Conservation (phyloP, 2,329 filamentous ascomycete species). For the Tolypocladium inflatum region DNA sequence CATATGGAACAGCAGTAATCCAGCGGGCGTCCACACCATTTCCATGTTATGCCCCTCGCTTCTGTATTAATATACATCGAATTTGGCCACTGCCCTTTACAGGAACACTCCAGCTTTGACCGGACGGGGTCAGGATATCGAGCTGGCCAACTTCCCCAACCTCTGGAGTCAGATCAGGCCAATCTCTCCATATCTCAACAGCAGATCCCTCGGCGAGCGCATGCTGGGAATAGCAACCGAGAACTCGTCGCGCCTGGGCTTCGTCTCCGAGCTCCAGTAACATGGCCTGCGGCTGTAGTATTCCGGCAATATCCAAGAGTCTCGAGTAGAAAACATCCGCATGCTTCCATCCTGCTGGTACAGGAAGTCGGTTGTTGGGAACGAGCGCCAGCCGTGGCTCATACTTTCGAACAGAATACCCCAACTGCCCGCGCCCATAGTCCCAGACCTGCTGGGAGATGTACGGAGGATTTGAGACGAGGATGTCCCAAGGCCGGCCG, state of each 20-base stretch:
- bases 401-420: conserved; percentile 70
- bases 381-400: conserved; percentile 79
- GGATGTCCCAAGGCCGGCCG: conserved; percentile 42
- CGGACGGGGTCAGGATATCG: conserved; percentile 9
- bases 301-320: conserved; percentile 45
- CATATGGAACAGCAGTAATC: background rate
- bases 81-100: conserved; percentile 38
- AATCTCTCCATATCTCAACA: conserved; percentile 66
- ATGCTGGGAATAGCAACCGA: conserved; percentile 30
- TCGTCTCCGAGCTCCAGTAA: conserved; percentile 65
- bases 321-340: conserved; percentile 58
- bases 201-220: conserved; percentile 17
- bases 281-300: conserved; percentile 42
- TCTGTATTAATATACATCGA: conserved; percentile 28
- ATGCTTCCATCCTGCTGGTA: conserved; percentile 20
- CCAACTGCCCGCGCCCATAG: conserved; percentile 29
- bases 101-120: conserved; percentile 15
- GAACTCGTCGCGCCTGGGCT: conserved; percentile 57
- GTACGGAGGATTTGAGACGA: conserved; percentile 89
- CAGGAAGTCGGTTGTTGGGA: conserved; percentile 22
- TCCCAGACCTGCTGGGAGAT: conserved; percentile 50
- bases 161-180: conserved; percentile 33
- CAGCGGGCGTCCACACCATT: too few species aligned
- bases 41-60: background rate
- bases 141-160: conserved; percentile 16